Evolutionary conservation across 768 basidiomycete genomes (phyloP), one percentile per base, ranked within the genome.

Genomic region (Boletus subcaerulescens): DNA sequence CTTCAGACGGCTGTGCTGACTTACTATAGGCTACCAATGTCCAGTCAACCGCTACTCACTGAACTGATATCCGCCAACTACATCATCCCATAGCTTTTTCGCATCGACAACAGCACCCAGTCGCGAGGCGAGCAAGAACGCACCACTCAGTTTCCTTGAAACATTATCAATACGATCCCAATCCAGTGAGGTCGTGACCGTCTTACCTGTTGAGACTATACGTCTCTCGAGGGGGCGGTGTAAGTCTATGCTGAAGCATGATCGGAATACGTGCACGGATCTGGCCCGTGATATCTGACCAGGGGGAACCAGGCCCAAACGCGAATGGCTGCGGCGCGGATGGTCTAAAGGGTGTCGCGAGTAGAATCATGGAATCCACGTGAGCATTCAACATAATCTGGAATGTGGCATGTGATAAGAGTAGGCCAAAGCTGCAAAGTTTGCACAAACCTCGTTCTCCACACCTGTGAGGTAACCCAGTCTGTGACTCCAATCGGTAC

Each of bases 211-310:
- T 98, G 50, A 98, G 73, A 69, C 91, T 93, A 70, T 98, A 98
- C 1, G 96, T 98, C 74, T 98, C 95, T 53, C 83, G 76, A 1
- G 96, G 96, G 3, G 96, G 96, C 0, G 96, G 96, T 0, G 93
- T 94, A 29, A 97, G 77, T 45, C 95, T 78, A 64, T 97, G 79
- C 61, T 80, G 77, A 53, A 99, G 78, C 93, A 99, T 98, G 50
- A 89, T 75, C 1, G 96, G 95, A 44, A 99, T 98, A 32, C 82
- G 79, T 4, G 76, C 80, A 24, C 93, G 80, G 48, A 98, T 94
- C 54, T 83, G 76, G 5, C 80, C 76, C 0, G 95, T 94, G 58
- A 92, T 87, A 24, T 78, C 77, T 41, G 82, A 74, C 88, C 89
- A 91, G 20, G 52, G 61, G 8, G 84, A 78, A 18, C 78, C 80